A percentile compares a stretch with the other conserved stretches of the same genome.
These are phyloP conservation scores for Hanseniaspora hatyaiensis DNA, from an alignment of 805 yeast genomes.

Conservation along the genomic window DNA sequence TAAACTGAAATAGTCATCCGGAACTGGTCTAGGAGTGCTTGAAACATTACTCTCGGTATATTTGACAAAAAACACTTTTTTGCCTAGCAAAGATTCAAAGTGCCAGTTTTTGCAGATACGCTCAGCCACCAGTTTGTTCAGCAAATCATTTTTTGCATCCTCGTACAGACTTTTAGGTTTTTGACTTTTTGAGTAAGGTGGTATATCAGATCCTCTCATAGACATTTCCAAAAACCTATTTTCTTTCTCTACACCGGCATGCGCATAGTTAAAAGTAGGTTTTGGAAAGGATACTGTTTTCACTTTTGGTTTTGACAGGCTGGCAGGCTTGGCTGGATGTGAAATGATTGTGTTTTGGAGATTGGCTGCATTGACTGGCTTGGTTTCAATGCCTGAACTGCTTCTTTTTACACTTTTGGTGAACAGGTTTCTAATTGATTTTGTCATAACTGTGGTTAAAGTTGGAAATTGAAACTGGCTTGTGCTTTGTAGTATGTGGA, in stretches of 20 bases:
- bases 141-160: background rate
- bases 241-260: background rate
- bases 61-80: background rate
- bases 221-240: constrained; percentile 9
- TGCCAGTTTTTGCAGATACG: background rate
- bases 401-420: too few relatives aligned
- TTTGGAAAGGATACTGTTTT: constrained; percentile 5
- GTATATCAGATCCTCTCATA: constrained; percentile 1
- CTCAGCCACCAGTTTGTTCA: background rate
- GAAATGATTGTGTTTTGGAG: too few relatives aligned
- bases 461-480: too few relatives aligned
- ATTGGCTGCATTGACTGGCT: background rate
- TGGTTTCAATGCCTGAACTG: background rate
- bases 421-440: background rate
- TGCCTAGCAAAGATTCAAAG: background rate
- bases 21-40: too few relatives aligned
- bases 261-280: background rate
- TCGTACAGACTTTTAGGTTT: background rate
- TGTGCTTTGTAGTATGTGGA: too few relatives aligned
- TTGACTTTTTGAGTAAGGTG: background rate
- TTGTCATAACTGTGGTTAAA: background rate
- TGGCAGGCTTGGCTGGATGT: too few relatives aligned
- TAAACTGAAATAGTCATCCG: background rate
- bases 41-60: background rate
- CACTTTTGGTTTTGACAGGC: too few relatives aligned